Evolutionary conservation across 1,284 basidiomycete genomes (phyloP), one percentile per base, ranked within the genome.

Genomic region (Cystobasidium sp.): DNA sequence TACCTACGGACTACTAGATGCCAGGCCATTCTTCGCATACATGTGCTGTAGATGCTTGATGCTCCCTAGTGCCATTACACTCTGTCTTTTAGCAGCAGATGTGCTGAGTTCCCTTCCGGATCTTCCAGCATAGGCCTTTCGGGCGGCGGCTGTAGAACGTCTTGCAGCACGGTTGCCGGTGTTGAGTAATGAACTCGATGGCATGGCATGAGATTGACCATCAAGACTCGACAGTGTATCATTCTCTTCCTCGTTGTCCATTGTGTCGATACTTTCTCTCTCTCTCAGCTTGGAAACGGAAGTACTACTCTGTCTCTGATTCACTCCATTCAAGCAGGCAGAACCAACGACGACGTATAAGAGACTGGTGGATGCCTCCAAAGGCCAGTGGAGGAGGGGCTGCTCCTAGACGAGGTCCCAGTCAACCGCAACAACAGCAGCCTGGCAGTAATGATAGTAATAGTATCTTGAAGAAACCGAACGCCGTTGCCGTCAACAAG

Each of bases 31-130:
- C 86, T 92, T 92, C 6, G 91, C 92, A 78, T 92, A 93, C 43
- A 39, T 46, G 59, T 93, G 90, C 83, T 94, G 92, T 64, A 94
- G 85, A 81, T 93, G 90, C 79, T 92, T 90, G 77, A 94, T 93
- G 80, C 90, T 91, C 39, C 91, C 91, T 22, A 94, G 83, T 0
- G 90, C 88, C 89, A 93, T 90, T 20, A 94, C 92, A 79, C 90
- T 91, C 81, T 91, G 90, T 55, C 92, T 86, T 83, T 92, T 92
- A 6, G 91, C 90, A 3, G 92, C 92, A 24, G 68, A 59, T 46
- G 37, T 47, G 55, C 68, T 69, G 37, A 69, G 31, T 31, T 69
- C 56, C 20, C 68, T n/a, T 18, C 68, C 68, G 31, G 52, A 58
- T 0, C 58, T 61, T 20, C 68, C 52, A 58, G 52, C 39, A 31